phyloP scores from a whole-genome alignment of 2,329 filamentous ascomycete genomes.

The Colletotrichum gigasporum region DNA sequence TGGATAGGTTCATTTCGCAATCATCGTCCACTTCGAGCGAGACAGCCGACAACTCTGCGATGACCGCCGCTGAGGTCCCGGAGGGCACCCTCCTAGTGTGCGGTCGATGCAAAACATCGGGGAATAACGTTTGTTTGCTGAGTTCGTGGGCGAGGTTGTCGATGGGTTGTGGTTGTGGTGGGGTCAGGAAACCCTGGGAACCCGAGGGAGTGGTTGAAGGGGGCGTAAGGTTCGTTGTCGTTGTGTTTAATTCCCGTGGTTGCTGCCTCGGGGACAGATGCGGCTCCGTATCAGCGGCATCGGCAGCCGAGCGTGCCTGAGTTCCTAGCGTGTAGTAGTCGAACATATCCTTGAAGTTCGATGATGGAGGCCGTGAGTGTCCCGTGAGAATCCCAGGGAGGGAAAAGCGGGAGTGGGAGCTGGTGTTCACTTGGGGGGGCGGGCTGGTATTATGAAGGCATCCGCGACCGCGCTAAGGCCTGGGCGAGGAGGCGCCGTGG shows the following conservation, averaged over 20 bases:
- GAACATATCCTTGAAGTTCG: conserved; percentile 11
- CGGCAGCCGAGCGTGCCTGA: conserved; percentile 6
- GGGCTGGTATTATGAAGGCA: conserved; percentile 29
- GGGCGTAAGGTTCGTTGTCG: neutral
- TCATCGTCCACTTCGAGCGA: conserved; percentile 27
- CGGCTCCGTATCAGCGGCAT: neutral
- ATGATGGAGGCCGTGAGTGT: neutral
- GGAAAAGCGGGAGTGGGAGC: neutral
- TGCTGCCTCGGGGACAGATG: conserved; percentile 20
- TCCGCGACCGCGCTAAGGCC: conserved; percentile 19
- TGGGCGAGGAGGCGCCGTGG: conserved; percentile 14
- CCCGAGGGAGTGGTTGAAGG: neutral
- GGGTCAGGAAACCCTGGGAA: neutral
- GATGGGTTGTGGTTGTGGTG: conserved; percentile 22
- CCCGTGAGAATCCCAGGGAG: neutral
- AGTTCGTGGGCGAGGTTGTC: conserved; percentile 21
- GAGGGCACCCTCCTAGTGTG: neutral
- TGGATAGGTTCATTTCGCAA: conserved; percentile 12
- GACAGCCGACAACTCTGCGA: conserved; percentile 2
- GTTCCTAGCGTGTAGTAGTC: conserved; percentile 23
- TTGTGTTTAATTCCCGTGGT: neutral
- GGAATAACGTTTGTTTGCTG: conserved; percentile 23
- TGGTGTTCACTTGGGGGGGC: neutral
- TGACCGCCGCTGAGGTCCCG: neutral
- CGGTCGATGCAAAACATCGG: neutral